These are phyloP conservation scores for Nasturtium officinale DNA, from an alignment of 345 rosid genomes.

Conservation along the genomic window DNA sequence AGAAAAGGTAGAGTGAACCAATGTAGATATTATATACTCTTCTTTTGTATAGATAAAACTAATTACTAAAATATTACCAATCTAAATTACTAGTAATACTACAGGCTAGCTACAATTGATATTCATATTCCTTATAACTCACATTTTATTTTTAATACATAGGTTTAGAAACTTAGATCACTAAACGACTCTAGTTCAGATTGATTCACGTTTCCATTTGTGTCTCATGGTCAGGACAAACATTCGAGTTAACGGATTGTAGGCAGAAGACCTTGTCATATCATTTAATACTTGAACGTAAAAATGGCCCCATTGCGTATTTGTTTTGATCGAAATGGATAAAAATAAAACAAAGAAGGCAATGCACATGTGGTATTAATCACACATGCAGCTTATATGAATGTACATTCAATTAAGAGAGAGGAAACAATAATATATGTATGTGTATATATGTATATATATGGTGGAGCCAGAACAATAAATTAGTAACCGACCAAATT, in stretches of 20 bases:
- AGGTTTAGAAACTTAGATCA: not conserved
- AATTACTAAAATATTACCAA: no score
- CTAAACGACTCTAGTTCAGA: not conserved
- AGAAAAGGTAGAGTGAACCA: no score
- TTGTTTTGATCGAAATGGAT: conserved; percentile 25
- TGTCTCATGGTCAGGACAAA: conserved; percentile 19
- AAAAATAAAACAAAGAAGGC: conserved; percentile 6
- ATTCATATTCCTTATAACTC: not conserved
- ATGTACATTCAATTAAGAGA: conserved; percentile 1
- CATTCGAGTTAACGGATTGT: conserved; percentile 27
- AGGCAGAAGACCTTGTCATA: conserved; percentile 9
- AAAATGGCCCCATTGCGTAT: conserved; percentile 6
- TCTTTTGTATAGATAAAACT: no score
- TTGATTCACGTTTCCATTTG: not conserved
- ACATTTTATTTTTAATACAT: not conserved
- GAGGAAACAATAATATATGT: not conserved
- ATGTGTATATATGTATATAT: no score
- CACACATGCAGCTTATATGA: conserved; percentile 8
- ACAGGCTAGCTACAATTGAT: not conserved
- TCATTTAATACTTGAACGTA: conserved; percentile 13
- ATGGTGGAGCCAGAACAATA: not conserved
- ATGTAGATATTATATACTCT: no score
- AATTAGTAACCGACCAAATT: not conserved
- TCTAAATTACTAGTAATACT: not conserved
- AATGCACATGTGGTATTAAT: conserved; percentile 17